Conservation (phyloP, 176 grass and related monocot species). For the Phoenix roebelenii region DNA sequence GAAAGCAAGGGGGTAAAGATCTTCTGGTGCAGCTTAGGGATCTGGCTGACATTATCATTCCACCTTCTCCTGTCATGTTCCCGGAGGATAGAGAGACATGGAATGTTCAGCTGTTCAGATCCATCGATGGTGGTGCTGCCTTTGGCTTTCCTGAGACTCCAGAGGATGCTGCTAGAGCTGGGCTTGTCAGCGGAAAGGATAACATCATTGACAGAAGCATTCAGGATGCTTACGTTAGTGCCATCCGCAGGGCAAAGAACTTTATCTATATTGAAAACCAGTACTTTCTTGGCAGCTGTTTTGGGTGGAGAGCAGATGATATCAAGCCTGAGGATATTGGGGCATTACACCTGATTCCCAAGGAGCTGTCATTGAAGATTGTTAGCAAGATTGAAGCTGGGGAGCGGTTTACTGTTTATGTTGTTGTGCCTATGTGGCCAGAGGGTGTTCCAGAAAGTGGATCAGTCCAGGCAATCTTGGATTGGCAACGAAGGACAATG, state of each 20-base stretch:
- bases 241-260: conserved; percentile 60
- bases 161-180: conserved; percentile 48
- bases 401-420: conserved; percentile 61
- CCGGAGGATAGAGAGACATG: conserved; percentile 55
- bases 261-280: conserved; percentile 97
- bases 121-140: conserved; percentile 59
- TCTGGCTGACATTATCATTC: conserved; percentile 47
- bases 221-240: conserved; percentile 87
- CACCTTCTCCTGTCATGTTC: conserved; percentile 60
- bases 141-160: conserved; percentile 70
- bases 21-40: conserved; percentile 46
- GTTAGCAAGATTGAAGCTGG: conserved; percentile 90
- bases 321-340: conserved; percentile 56
- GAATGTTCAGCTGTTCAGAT: conserved; percentile 82
- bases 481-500: conserved; percentile 95
- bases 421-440: conserved; percentile 92
- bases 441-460: conserved; percentile 66
- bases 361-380: conserved; percentile 72
- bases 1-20: conserved; percentile 54
- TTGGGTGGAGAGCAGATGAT: conserved; percentile 63
- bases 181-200: conserved; percentile 75
- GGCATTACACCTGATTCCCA: conserved; percentile 66
- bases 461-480: conserved; percentile 66
- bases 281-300: conserved; percentile 90
- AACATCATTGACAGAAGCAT: conserved; percentile 89